Percentiles rank a stretch among this genome's conserved stretches.
Conservation (phyloP, 1,139 yeast species). For the Blastobotrys malaysiensis region DNA sequence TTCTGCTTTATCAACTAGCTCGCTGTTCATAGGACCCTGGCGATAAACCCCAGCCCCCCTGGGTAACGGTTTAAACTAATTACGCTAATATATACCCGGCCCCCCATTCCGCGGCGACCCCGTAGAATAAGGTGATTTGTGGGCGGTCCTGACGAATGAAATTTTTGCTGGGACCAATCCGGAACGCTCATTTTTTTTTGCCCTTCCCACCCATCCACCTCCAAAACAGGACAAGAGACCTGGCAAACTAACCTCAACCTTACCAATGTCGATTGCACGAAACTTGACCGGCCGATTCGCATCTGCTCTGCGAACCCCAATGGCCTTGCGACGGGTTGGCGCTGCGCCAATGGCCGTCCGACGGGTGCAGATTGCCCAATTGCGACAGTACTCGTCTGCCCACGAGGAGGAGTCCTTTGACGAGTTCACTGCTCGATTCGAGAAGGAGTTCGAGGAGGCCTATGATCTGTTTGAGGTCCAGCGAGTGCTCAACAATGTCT, state of each 20-base stretch:
- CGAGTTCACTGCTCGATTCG: constrained; percentile 87
- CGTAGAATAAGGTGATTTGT: too few relatives aligned
- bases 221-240: constrained; percentile 2
- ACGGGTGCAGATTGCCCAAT: constrained; percentile 9
- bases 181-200: constrained; percentile 1
- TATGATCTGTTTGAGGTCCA: constrained; percentile 97
- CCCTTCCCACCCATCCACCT: constrained; percentile 2
- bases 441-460: constrained; percentile 95
- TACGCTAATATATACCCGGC: too few relatives aligned
- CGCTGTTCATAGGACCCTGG: too few relatives aligned
- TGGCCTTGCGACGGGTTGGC: constrained; percentile 5
- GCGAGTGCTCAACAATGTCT: constrained; percentile 90
- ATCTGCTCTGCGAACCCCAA: constrained; percentile 6
- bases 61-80: too few relatives aligned
- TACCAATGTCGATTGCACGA: constrained; percentile 8
- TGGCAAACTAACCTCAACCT: constrained; percentile 3
- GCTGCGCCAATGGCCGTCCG: constrained; percentile 4
- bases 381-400: constrained; percentile 66
- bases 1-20: too few relatives aligned
- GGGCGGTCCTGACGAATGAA: constrained; percentile 2
- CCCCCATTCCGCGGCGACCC: too few relatives aligned
- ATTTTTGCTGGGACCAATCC: constrained; percentile 3
- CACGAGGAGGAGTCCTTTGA: constrained; percentile 89
- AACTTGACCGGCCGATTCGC: constrained; percentile 9
- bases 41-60: too few relatives aligned